Conservation (phyloP, 2,329 filamentous ascomycete genomes). For the Fusarium solani-melongenae region DNA sequence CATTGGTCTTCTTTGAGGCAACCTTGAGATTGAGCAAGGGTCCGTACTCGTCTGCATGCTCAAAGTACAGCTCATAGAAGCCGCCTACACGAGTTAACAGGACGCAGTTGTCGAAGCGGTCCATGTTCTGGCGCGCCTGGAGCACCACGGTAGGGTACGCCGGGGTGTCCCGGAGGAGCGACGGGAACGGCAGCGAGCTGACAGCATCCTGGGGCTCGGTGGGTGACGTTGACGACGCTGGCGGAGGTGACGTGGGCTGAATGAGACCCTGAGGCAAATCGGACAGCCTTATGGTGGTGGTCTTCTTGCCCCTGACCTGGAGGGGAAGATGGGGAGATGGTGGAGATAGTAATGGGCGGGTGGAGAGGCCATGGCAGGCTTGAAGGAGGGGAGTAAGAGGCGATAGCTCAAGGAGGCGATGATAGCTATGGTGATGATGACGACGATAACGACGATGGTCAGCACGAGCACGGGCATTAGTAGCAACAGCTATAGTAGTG, state of each 20-base stretch:
- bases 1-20: conserved; percentile 80
- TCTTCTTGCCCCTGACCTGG: conserved; percentile 63
- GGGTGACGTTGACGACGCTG: conserved; percentile 28
- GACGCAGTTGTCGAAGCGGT: conserved; percentile 89
- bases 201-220: conserved; percentile 14
- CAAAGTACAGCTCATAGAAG: conserved; percentile 98
- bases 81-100: conserved; percentile 91
- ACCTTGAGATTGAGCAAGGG: conserved; percentile 90
- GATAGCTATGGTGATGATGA: conserved; percentile 7
- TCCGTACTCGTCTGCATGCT: conserved; percentile 90
- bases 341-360: conserved; percentile 36
- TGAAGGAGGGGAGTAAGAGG: not conserved
- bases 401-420: not conserved
- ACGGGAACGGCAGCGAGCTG: conserved; percentile 46
- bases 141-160: conserved; percentile 88
- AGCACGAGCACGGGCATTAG: not conserved
- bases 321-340: conserved; percentile 32
- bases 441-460: not conserved
- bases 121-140: conserved; percentile 90
- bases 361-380: conserved; percentile 16
- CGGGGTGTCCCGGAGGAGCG: conserved; percentile 56
- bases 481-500: not conserved
- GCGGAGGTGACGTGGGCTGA: conserved; percentile 29
- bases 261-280: conserved; percentile 68
- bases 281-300: conserved; percentile 63